Evolutionary conservation across 1,284 basidiomycete genomes (phyloP), one percentile per base, ranked within the genome.

Genomic region (Omphalotus olearius): DNA sequence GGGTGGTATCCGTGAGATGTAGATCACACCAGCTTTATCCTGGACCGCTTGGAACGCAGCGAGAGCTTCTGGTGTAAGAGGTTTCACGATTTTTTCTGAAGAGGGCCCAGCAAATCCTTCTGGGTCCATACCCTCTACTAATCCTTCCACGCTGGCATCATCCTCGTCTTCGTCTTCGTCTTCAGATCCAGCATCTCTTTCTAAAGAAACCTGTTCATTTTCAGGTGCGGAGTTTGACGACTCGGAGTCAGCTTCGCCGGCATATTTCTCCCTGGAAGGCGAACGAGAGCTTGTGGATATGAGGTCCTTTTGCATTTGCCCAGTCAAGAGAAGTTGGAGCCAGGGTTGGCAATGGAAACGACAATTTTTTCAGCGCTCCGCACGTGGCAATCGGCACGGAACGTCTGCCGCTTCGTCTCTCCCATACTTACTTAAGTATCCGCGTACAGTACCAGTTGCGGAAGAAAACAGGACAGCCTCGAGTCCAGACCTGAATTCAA

Each of bases 1-100:
- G n/a, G 95, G 96, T 1, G 97, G 97, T 62, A 99, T 89, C 37
- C 96, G 80, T 14, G 93, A 97, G 50, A 99, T 93, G 69, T 98
- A 99, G 44, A 99, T 73, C 54, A 99, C 85, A 0, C 93, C 96
- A 36, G 90, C 79, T 26, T 75, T 75, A 38, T 85, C 80, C 60
- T 86, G 85, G 2, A 79, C 80, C 39, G 78, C 78, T 59, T 84
- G 80, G 68, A 85, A 91, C 11, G 76, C 81, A 40, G 81, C 83
- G 36, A 91, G 73, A 6, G 83, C 85, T 62, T 88, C 85, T 2
- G 75, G 73, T 1, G 83, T 86, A 41, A 91, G 70, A 1, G 86
- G 86, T 60, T 88, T 83, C 39, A 89, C 75, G 3, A 76, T 70
- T 63, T 80, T 79, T 46, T 75, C 70, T 4, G 30, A 33, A 13